These are phyloP conservation scores for Paecilomyces fulvus DNA, from an alignment of 2,329 filamentous ascomycete species.

Conservation along the genomic window DNA sequence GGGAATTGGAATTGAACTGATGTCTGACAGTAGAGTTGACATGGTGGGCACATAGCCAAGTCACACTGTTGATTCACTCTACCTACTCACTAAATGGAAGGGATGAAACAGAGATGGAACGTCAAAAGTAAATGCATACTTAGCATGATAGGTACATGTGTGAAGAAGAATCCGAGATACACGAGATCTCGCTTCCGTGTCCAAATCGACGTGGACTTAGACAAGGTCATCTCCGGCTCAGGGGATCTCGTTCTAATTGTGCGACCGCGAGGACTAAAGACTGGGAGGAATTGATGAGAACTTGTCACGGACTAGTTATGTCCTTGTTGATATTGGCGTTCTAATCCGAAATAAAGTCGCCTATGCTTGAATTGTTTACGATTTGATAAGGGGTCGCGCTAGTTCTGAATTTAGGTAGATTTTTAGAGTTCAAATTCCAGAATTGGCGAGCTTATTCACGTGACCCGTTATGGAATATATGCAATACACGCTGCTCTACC, in stretches of 20 bases:
- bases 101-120: constrained; percentile 1
- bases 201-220: constrained; percentile 15
- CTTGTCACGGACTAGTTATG: too few species aligned
- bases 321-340: too few species aligned
- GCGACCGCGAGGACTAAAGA: background rate
- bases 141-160: constrained; percentile 55
- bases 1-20: background rate
- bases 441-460: too few species aligned
- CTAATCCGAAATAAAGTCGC: too few species aligned
- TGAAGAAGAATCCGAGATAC: constrained; percentile 52
- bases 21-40: background rate
- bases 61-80: background rate
- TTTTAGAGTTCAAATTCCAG: too few species aligned
- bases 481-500: too few species aligned
- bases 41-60: background rate
- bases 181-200: constrained; percentile 29
- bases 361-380: too few species aligned
- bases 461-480: too few species aligned
- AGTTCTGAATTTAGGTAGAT: too few species aligned
- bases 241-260: background rate
- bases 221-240: background rate
- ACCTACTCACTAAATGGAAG: background rate
- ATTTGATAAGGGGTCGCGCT: too few species aligned
- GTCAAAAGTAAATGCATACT: constrained; percentile 32
- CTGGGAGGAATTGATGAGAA: background rate